Conservation (phyloP, 768 basidiomycete genomes). For the Tephrocybe sp. region DNA sequence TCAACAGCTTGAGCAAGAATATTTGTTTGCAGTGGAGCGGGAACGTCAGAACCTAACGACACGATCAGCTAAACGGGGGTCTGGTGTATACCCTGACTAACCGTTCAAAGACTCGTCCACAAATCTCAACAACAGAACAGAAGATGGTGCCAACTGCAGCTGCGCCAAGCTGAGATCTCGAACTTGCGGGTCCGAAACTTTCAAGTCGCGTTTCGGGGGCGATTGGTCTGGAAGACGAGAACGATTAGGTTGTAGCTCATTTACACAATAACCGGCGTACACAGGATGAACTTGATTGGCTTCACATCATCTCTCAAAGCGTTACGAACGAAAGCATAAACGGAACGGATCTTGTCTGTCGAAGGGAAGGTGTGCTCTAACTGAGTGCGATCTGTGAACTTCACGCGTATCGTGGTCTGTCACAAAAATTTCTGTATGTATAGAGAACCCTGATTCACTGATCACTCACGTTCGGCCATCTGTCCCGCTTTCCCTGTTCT, state of each 20-base stretch:
- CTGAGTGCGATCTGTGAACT: slow-evolving; percentile 79
- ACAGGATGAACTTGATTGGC: slow-evolving; percentile 80
- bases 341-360: slow-evolving; percentile 72
- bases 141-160: slow-evolving; percentile 78
- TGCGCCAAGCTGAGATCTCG: slow-evolving; percentile 67
- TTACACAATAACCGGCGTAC: slow-evolving; percentile 42
- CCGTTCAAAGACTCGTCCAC: slow-evolving; percentile 72
- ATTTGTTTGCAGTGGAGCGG: slow-evolving; percentile 63
- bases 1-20: slow-evolving; percentile 63
- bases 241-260: background rate
- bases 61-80: background rate
- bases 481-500: slow-evolving; percentile 56
- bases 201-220: slow-evolving; percentile 82
- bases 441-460: background rate
- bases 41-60: slow-evolving; percentile 45
- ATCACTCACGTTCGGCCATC: slow-evolving; percentile 69
- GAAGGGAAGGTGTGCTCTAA: slow-evolving; percentile 81
- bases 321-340: slow-evolving; percentile 82
- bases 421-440: background rate
- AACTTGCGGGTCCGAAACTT: slow-evolving; percentile 74
- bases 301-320: slow-evolving; percentile 74
- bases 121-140: slow-evolving; percentile 75
- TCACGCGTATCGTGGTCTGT: slow-evolving; percentile 83
- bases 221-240: slow-evolving; percentile 57
- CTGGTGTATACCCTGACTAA: slow-evolving; percentile 23